Percentiles rank a stretch among this genome's conserved stretches.
Evolutionary conservation across 352 stramenopile genomes (phyloP).

Genomic region (Phytopythium litorale): DNA sequence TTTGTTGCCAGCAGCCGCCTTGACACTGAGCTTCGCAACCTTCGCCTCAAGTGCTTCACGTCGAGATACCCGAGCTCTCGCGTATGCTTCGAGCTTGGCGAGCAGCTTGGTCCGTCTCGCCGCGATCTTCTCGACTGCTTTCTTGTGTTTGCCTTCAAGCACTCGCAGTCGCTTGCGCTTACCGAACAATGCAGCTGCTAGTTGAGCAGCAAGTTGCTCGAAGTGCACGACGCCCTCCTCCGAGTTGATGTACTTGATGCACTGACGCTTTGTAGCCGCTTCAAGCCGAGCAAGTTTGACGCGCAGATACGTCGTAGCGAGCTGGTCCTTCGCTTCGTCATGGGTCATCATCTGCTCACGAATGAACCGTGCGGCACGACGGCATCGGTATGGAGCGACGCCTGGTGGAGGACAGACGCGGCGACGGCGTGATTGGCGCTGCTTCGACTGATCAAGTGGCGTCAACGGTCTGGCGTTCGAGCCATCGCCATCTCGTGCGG

Average conservation of each 20-base stretch:
- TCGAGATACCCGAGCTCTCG: not conserved
- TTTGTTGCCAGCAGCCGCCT: not conserved
- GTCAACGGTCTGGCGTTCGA: not conserved
- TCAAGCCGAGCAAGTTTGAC: constrained; percentile 45
- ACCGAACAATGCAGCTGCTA: constrained; percentile 21
- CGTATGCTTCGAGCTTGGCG: constrained; percentile 16
- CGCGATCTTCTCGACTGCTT: constrained; percentile 18
- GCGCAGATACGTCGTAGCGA: constrained; percentile 48
- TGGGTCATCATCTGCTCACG: constrained; percentile 59
- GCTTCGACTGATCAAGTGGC: constrained; percentile 3
- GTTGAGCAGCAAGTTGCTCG: constrained; percentile 29
- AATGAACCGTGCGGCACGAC: constrained; percentile 40
- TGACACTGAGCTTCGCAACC: constrained; percentile 1
- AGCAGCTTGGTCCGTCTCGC: constrained; percentile 29
- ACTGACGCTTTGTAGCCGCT: constrained; percentile 50
- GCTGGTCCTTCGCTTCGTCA: constrained; percentile 62
- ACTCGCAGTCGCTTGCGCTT: constrained; percentile 41
- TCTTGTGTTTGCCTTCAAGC: constrained; percentile 27
- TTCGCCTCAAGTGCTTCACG: not conserved
- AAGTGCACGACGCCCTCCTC: constrained; percentile 42
- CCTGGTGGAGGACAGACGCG: constrained; percentile 40
- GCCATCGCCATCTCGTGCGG: not conserved
- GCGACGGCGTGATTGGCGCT: constrained; percentile 22
- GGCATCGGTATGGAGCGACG: constrained; percentile 35
- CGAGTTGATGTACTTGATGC: constrained; percentile 62